These are phyloP conservation scores for Colletotrichum sublineola DNA, from an alignment of 2,329 filamentous ascomycete genomes.

Conservation along the genomic window DNA sequence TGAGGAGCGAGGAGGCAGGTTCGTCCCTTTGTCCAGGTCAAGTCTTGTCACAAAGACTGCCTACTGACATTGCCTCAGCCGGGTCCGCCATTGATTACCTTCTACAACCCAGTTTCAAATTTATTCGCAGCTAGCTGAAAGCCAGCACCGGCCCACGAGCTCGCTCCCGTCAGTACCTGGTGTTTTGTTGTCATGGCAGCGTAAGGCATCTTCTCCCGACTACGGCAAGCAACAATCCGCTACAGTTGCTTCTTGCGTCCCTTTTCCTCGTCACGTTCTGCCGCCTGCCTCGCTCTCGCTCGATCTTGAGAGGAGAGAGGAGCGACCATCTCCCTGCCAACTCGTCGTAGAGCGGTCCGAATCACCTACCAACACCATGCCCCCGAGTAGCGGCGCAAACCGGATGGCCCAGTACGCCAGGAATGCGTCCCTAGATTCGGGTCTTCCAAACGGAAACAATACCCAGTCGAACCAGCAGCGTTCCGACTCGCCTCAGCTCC, in stretches of 20 bases:
- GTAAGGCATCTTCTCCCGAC: constrained; percentile 1
- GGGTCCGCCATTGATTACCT: background rate
- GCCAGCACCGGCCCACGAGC: background rate
- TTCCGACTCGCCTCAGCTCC: background rate
- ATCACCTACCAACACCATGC: constrained; percentile 33
- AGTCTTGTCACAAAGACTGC: background rate
- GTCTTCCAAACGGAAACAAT: constrained; percentile 2
- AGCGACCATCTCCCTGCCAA: background rate
- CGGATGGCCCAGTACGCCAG: constrained; percentile 41
- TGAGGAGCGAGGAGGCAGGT: background rate
- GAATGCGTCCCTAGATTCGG: constrained; percentile 32
- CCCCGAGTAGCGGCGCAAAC: constrained; percentile 32
- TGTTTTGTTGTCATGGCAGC: constrained; percentile 7
- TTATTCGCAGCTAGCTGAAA: background rate
- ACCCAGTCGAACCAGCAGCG: constrained; percentile 14
- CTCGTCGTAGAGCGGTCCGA: background rate
- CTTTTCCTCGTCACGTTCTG: background rate
- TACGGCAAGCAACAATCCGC: background rate
- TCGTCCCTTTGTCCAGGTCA: background rate
- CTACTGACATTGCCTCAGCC: background rate
- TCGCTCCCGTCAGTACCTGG: background rate
- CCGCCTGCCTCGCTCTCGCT: background rate
- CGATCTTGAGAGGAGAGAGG: background rate
- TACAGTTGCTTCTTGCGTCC: background rate
- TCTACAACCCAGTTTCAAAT: background rate